Conservation (phyloP, 805 yeast species). For the Cyberlindnera bimundalis region DNA sequence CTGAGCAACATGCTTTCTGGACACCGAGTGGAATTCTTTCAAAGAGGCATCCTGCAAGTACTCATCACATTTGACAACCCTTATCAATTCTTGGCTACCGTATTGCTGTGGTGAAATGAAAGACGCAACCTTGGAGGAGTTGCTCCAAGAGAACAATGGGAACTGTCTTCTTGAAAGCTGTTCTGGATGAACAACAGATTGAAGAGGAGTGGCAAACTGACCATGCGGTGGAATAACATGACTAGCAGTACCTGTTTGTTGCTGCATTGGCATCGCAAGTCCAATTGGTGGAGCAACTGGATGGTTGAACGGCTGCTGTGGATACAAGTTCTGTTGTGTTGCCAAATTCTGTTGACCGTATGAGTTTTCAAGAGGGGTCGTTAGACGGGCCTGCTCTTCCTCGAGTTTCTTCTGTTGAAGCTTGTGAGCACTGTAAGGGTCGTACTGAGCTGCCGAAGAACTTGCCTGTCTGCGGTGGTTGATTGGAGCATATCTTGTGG, state of each 20-base stretch:
- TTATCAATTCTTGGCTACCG: slow-evolving; percentile 35
- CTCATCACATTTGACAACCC: slow-evolving; percentile 33
- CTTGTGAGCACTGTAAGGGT: slow-evolving; percentile 25
- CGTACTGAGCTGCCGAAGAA: slow-evolving; percentile 28
- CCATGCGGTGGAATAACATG: slow-evolving; percentile 1
- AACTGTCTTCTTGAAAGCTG: slow-evolving; percentile 59
- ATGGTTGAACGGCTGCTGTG: too few relatives aligned
- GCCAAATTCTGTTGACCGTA: slow-evolving; percentile 1
- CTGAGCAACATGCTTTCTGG: slow-evolving; percentile 28
- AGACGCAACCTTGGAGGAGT: slow-evolving; percentile 41
- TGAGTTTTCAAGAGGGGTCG: slow-evolving; percentile 3
- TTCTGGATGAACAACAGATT: slow-evolving; percentile 45
- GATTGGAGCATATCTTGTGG: slow-evolving; percentile 40
- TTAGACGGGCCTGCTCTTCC: slow-evolving; percentile 3
- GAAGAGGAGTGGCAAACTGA: slow-evolving; percentile 11
- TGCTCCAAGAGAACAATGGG: slow-evolving; percentile 71
- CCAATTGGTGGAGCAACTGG: neutral
- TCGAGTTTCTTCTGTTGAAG: slow-evolving; percentile 9
- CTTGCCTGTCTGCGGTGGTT: slow-evolving; percentile 29
- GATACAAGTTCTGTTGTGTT: too few relatives aligned
- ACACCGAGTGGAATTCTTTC: slow-evolving; percentile 34
- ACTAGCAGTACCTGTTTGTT: neutral
- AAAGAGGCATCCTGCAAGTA: slow-evolving; percentile 33
- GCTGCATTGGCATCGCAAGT: neutral
- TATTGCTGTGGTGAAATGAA: slow-evolving; percentile 33